Conservation (phyloP, 2,329 filamentous ascomycete genomes). For the Hymenoscyphus linearis region DNA sequence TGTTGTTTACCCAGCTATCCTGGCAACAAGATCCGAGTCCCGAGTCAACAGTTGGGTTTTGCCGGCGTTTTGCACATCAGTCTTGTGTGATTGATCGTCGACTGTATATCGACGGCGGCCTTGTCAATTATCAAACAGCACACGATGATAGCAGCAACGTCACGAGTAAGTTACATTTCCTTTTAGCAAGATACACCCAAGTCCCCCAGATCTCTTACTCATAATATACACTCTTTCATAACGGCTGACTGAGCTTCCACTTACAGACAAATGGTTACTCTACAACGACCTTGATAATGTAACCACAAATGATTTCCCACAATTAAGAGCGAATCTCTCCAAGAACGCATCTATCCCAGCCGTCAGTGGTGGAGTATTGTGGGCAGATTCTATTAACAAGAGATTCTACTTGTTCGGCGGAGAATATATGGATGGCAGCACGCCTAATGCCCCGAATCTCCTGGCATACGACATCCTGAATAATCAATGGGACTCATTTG, state of each 20-base stretch:
- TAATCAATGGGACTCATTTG: constrained; percentile 49
- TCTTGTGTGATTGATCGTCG: constrained; percentile 53
- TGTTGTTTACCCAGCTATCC: constrained; percentile 17
- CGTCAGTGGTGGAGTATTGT: constrained; percentile 45
- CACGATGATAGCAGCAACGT: constrained; percentile 42
- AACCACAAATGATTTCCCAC: constrained; percentile 39
- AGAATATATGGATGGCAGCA: constrained; percentile 40
- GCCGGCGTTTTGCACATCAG: constrained; percentile 52
- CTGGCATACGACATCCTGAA: constrained; percentile 54
- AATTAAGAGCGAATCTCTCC: constrained; percentile 50
- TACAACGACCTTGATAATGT: constrained; percentile 51
- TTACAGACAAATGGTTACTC: constrained; percentile 47
- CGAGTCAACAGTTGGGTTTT: constrained; percentile 50
- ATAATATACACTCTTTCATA: neutral
- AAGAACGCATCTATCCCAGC: constrained; percentile 53
- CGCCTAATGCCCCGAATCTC: constrained; percentile 43
- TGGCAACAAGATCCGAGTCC: constrained; percentile 32
- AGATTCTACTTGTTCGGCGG: constrained; percentile 59
- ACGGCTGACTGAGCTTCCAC: neutral
- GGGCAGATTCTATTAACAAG: constrained; percentile 58
- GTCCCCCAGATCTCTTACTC: too few species aligned
- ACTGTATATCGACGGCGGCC: constrained; percentile 58
- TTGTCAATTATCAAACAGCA: constrained; percentile 40
- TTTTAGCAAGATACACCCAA: neutral
- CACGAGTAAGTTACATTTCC: neutral